Conservation (phyloP, 306 rosid genomes). For the Urtica urens region DNA sequence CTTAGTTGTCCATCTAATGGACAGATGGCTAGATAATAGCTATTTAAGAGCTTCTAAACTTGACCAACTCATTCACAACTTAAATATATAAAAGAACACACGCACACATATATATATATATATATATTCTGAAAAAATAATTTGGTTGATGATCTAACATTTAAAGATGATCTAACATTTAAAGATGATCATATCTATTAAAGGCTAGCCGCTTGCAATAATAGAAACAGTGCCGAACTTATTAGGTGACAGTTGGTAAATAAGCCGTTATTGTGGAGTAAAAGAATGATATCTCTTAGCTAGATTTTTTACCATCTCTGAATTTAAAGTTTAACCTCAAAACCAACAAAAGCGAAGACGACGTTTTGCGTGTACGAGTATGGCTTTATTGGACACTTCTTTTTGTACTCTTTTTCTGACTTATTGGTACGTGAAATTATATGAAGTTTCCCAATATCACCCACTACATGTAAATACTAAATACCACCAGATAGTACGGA, state of each 20-base stretch:
- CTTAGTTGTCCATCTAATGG: background rate
- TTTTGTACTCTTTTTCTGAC: too few relatives aligned
- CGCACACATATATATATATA: too few relatives aligned
- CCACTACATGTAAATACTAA: slow-evolving; percentile 14
- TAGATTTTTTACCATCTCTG: slow-evolving; percentile 1
- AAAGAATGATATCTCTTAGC: background rate
- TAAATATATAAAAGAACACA: too few relatives aligned
- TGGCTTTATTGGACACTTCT: too few relatives aligned
- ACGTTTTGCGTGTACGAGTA: too few relatives aligned
- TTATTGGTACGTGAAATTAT: too few relatives aligned
- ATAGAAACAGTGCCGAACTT: slow-evolving; percentile 11
- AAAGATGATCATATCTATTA: too few relatives aligned
- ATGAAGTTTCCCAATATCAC: slow-evolving; percentile 22
- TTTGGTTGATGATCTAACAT: too few relatives aligned
- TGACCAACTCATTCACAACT: slow-evolving; percentile 10
- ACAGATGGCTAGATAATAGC: slow-evolving; percentile 4
- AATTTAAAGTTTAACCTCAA: background rate
- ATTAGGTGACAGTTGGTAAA: slow-evolving; percentile 10
- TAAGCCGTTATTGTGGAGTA: background rate
- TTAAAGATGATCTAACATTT: too few relatives aligned
- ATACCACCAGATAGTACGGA: slow-evolving; percentile 9
- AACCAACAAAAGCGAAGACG: slow-evolving; percentile 19
- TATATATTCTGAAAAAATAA: too few relatives aligned
- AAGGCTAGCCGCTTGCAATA: background rate
- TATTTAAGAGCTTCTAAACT: slow-evolving; percentile 5